Evolutionary conservation across 495 filamentous ascomycete genomes (phyloP).

Genomic region (Aspergillus sclerotioniger): DNA sequence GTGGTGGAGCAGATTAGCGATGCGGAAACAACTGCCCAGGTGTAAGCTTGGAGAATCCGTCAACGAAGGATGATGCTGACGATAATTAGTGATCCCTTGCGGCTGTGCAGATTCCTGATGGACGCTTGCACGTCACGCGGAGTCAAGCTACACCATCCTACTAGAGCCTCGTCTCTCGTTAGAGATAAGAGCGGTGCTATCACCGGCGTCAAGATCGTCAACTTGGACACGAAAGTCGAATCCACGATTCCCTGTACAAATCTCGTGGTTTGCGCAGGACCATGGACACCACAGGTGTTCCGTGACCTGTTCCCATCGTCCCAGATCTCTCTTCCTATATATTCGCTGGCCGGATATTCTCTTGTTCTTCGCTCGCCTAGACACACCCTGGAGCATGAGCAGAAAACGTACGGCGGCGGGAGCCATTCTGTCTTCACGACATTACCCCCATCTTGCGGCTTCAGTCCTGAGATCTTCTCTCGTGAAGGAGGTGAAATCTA

Average conservation of each 20-base stretch:
- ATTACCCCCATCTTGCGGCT: conserved; percentile 43
- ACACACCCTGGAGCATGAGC: conserved; percentile 35
- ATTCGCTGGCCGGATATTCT: conserved; percentile 68
- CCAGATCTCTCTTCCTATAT: conserved; percentile 49
- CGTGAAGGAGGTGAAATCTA: conserved; percentile 65
- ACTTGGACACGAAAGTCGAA: conserved; percentile 22
- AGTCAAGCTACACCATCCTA: conserved; percentile 65
- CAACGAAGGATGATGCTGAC: conserved; percentile 7
- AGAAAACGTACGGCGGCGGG: conserved; percentile 26
- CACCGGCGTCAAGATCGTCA: conserved; percentile 48
- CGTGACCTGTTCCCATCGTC: conserved; percentile 59
- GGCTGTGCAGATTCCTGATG: conserved; percentile 64
- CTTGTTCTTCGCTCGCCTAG: conserved; percentile 63
- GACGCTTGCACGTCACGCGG: conserved; percentile 54
- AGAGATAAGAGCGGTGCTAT: conserved; percentile 47
- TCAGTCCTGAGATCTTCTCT: conserved; percentile 73
- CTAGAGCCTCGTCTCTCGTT: conserved; percentile 50
- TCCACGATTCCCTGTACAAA: conserved; percentile 45
- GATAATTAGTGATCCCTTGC: conserved; percentile 52
- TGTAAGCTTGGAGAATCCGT: conserved; percentile 38
- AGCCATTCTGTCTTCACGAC: conserved; percentile 75
- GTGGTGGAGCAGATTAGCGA: conserved; percentile 61
- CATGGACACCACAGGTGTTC: conserved; percentile 67
- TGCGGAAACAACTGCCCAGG: conserved; percentile 63
- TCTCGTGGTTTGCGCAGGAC: conserved; percentile 65